These are phyloP conservation scores for Ceratocystis diversiconidia DNA, from an alignment of 2,329 filamentous ascomycete genomes.

Conservation along the genomic window DNA sequence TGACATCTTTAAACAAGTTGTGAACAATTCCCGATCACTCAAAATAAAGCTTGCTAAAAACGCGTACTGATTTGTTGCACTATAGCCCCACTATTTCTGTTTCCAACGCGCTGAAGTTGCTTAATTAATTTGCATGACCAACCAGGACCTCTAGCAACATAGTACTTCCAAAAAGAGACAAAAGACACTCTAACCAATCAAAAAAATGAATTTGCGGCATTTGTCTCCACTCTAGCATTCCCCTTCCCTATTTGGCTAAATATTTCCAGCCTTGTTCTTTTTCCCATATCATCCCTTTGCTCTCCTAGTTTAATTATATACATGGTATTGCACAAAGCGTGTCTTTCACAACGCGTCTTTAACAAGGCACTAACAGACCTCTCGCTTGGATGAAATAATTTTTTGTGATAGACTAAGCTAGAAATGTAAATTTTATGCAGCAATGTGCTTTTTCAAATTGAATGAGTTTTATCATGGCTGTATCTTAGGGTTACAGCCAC, in stretches of 20 bases:
- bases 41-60: neutral
- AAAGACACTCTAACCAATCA: conserved; percentile 4
- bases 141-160: neutral
- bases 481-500: too few relatives aligned
- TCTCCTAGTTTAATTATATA: too few relatives aligned
- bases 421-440: too few relatives aligned
- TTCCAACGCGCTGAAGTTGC: neutral
- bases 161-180: conserved; percentile 7
- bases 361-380: too few relatives aligned
- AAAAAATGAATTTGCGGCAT: conserved; percentile 2
- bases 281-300: neutral
- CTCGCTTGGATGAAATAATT: too few relatives aligned
- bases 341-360: neutral
- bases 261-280: neutral
- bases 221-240: neutral
- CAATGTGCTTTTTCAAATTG: too few relatives aligned
- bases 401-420: too few relatives aligned
- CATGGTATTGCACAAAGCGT: too few relatives aligned
- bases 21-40: conserved; percentile 13
- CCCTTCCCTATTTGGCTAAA: neutral
- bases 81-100: neutral
- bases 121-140: neutral
- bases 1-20: conserved; percentile 15
- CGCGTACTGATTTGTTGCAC: neutral
- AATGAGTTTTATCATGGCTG: too few relatives aligned